A percentile compares a stretch with the other conserved stretches of the same genome.
phyloP scores from a whole-genome alignment of 2,329 filamentous ascomycete genomes.

The Fusarium burgessii region DNA sequence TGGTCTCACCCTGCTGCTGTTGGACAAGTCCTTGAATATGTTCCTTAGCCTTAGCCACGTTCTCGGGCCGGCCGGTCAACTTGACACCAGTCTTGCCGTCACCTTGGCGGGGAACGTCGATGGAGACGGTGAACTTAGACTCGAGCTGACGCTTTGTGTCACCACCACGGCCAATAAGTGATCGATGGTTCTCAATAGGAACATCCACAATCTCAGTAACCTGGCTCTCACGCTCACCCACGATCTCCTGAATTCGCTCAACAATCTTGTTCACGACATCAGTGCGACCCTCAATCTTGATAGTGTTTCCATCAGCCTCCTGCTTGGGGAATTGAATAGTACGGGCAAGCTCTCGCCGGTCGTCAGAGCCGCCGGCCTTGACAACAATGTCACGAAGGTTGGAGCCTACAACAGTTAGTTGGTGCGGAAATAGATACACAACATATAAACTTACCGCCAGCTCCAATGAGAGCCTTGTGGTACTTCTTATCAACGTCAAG shows the following conservation, averaged over 20 bases:
- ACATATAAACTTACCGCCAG: slow-evolving; percentile 75
- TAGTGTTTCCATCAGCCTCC: slow-evolving; percentile 82
- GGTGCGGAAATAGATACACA: not conserved
- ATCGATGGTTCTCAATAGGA: slow-evolving; percentile 88
- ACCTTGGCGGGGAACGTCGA: slow-evolving; percentile 93
- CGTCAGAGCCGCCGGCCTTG: slow-evolving; percentile 89
- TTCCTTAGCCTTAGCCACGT: slow-evolving; percentile 87
- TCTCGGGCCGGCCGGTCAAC: slow-evolving; percentile 80
- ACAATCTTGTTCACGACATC: slow-evolving; percentile 91
- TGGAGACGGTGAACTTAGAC: slow-evolving; percentile 83
- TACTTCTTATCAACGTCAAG: slow-evolving; percentile 95
- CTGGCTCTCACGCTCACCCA: slow-evolving; percentile 86
- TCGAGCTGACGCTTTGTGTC: slow-evolving; percentile 89
- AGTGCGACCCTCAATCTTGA: slow-evolving; percentile 88
- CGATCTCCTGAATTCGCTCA: slow-evolving; percentile 82
- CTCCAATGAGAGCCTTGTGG: slow-evolving; percentile 89
- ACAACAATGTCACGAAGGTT: slow-evolving; percentile 89
- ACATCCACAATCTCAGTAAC: slow-evolving; percentile 83
- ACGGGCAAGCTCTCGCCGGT: slow-evolving; percentile 84
- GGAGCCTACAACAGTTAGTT: slow-evolving; percentile 69
- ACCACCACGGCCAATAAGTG: slow-evolving; percentile 91
- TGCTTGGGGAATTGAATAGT: slow-evolving; percentile 95
- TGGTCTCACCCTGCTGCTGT: slow-evolving; percentile 86
- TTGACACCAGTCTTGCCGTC: slow-evolving; percentile 87
- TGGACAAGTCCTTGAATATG: slow-evolving; percentile 85